Conservation (phyloP, 2,329 filamentous ascomycete genomes). For the Grosmannia huntii region DNA sequence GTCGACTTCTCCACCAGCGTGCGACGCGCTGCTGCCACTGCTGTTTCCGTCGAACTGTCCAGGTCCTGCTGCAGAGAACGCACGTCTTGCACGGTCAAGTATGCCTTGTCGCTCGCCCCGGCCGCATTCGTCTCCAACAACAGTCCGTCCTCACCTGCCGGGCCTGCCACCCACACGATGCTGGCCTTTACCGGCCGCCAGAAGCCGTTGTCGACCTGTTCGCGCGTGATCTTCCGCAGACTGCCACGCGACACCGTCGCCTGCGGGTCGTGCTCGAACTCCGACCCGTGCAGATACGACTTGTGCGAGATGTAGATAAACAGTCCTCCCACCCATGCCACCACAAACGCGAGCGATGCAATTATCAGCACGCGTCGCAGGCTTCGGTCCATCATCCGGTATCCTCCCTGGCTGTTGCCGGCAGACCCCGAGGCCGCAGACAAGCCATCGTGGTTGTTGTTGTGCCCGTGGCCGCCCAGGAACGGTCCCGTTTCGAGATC, state of each 20-base stretch:
- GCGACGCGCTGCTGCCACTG: slow-evolving; percentile 32
- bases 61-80: slow-evolving; percentile 25
- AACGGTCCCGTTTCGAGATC: slow-evolving; percentile 43
- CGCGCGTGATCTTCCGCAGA: slow-evolving; percentile 60
- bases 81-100: slow-evolving; percentile 78
- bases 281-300: slow-evolving; percentile 50
- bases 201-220: slow-evolving; percentile 53
- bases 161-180: slow-evolving; percentile 66
- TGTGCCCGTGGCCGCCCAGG: slow-evolving; percentile 23
- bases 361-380: slow-evolving; percentile 52
- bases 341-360: slow-evolving; percentile 44
- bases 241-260: slow-evolving; percentile 47
- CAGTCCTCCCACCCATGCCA: slow-evolving; percentile 57
- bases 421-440: neutral
- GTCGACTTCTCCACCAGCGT: slow-evolving; percentile 60
- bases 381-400: slow-evolving; percentile 50
- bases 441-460: slow-evolving; percentile 7
- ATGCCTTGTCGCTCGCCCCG: slow-evolving; percentile 45
- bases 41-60: slow-evolving; percentile 23
- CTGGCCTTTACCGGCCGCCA: slow-evolving; percentile 53
- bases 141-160: slow-evolving; percentile 69
- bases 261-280: slow-evolving; percentile 53
- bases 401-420: slow-evolving; percentile 9
- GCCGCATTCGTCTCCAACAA: slow-evolving; percentile 54
- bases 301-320: slow-evolving; percentile 53